Base-by-base conservation (phyloP, 495 filamentous ascomycete genomes). In the Podospora pseudocomata region DNA sequence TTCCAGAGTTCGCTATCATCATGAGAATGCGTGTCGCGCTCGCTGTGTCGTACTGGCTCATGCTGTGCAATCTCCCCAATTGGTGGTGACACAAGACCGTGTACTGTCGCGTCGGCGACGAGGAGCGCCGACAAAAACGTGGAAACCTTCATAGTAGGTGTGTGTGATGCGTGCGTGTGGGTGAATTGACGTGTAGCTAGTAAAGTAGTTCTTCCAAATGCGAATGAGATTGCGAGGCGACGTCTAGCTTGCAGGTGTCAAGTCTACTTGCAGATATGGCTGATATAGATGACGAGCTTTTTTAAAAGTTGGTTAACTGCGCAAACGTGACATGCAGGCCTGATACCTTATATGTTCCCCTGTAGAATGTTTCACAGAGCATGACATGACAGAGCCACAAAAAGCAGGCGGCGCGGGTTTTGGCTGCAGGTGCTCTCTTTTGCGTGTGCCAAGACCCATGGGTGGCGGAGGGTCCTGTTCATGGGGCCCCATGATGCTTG, bases 1-100 rank as follows among this genome's bases (percentile, higher is more conserved):
- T 87, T 88, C 80, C 81, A 85, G 69, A 87, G 73, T 1, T 86
- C 80, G 49, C 79, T 49, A 3, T 13, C 39, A 13, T 49, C 39
- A 49, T 49, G 39, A 49, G 39, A 71, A 66, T 67, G 68, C 5
- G 61, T 60, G 68, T 73, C 68, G 5, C 70, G 70, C 60, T 79
- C 71, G 11, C 57, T 39, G 28, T 72, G 62, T 65, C 74, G 68
- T 19, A 65, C 32, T 44, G 70, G 68, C 19, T 77, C 67, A 13
- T 70, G 60, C n/a, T 67, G 65, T 23, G 72, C 75, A 63, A 77
- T 20, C 18, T 70, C 73, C 66, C 59, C 67, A 62, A 63, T 57
- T 11, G 63, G 60, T 9, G 67, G 32, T 20, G 70, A 55, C 57
- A 68, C 64, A 57, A 73, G 44, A 18, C 59, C 71, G 23, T 53